Evolutionary conservation across 208 protist species (phyloP).

Genomic region (Trypanosoma vivax): DNA sequence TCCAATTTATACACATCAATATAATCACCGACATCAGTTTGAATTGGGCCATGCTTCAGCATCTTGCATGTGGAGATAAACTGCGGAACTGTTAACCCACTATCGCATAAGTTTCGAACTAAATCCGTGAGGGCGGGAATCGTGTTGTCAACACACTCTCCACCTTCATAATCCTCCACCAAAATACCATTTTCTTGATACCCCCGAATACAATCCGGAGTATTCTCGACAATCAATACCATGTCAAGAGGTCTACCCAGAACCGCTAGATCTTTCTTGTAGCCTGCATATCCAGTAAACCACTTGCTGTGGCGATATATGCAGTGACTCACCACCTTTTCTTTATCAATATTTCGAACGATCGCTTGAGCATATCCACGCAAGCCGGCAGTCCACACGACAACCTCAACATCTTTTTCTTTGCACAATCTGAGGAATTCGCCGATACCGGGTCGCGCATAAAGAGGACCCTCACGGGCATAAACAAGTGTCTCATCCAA

Average conservation of each 20-base stretch:
- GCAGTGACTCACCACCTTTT: slow-evolving; percentile 78
- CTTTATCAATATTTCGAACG: slow-evolving; percentile 87
- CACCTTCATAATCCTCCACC: slow-evolving; percentile 89
- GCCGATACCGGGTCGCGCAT: slow-evolving; percentile 78
- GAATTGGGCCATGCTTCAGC: slow-evolving; percentile 62
- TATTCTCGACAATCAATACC: slow-evolving; percentile 91
- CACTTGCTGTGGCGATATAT: slow-evolving; percentile 92
- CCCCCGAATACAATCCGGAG: slow-evolving; percentile 88
- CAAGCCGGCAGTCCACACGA: slow-evolving; percentile 89
- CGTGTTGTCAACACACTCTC: slow-evolving; percentile 80
- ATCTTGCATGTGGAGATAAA: slow-evolving; percentile 75
- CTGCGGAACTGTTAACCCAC: slow-evolving; percentile 79
- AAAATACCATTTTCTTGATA: slow-evolving; percentile 90
- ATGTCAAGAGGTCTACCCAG: slow-evolving; percentile 81
- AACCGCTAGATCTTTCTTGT: slow-evolving; percentile 86
- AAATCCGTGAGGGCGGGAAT: slow-evolving; percentile 81
- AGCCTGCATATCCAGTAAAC: slow-evolving; percentile 90
- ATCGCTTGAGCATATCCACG: slow-evolving; percentile 90
- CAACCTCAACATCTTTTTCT: slow-evolving; percentile 79
- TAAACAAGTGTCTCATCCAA: slow-evolving; percentile 89
- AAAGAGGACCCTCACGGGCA: slow-evolving; percentile 81
- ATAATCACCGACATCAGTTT: slow-evolving; percentile 89
- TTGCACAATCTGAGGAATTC: slow-evolving; percentile 87
- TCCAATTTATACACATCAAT: slow-evolving; percentile 86
- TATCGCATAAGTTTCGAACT: slow-evolving; percentile 66